phyloP scores from a whole-genome alignment of 441 rosid species.

The Jatropha multifida region DNA sequence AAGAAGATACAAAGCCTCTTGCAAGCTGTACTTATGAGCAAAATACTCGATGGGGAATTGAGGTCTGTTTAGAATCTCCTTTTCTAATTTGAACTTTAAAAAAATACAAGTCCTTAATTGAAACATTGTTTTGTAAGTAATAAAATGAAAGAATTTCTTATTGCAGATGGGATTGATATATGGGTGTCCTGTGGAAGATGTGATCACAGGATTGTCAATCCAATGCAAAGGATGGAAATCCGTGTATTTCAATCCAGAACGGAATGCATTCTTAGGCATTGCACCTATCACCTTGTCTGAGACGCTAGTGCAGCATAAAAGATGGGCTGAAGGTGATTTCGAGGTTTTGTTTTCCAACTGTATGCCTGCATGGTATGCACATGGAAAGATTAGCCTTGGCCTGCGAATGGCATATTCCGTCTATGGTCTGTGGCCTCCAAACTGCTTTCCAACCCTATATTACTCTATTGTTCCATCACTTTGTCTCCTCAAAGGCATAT shows the following conservation, averaged over 20 bases:
- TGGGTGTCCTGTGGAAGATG: constrained; percentile 72
- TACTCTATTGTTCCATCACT: constrained; percentile 58
- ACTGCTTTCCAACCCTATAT: constrained; percentile 40
- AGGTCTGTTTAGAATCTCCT: constrained; percentile 35
- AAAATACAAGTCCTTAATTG: no score
- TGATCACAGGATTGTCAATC: constrained; percentile 70
- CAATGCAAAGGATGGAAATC: constrained; percentile 75
- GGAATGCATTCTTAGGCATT: constrained; percentile 57
- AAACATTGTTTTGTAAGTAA: no score
- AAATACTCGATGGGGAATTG: constrained; percentile 63
- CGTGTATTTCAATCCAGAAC: constrained; percentile 53
- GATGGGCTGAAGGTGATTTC: constrained; percentile 78
- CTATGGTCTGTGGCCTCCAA: constrained; percentile 46
- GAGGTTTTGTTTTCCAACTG: constrained; percentile 54
- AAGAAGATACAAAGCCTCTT: constrained; percentile 42
- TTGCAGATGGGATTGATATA: constrained; percentile 70
- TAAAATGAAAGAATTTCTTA: constrained; percentile 11
- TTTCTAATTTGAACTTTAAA: not conserved
- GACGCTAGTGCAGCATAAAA: constrained; percentile 60
- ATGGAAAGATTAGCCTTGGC: constrained; percentile 50
- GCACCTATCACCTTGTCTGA: constrained; percentile 56
- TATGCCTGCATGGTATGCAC: constrained; percentile 52
- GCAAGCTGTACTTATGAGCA: constrained; percentile 60
- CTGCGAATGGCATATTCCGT: constrained; percentile 41
- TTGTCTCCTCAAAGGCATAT: constrained; percentile 47